Percentiles rank a stretch among this genome's conserved stretches.
These are phyloP conservation scores for Amborella trichopoda DNA, from an alignment of 164 flowering plant species.

Conservation along the genomic window DNA sequence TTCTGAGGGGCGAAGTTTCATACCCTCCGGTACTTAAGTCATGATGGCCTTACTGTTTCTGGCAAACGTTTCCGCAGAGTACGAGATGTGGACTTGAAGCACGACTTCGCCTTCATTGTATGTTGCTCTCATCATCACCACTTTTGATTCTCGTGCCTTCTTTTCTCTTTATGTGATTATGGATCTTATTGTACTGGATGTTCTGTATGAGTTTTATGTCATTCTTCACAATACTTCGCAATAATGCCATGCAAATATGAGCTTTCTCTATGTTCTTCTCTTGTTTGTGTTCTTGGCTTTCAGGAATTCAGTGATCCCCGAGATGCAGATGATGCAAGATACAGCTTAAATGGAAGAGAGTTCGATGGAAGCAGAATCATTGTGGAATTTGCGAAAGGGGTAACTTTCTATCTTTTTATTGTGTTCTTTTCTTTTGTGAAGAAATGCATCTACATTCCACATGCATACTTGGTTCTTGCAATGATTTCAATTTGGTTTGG, in stretches of 20 bases:
- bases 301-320: constrained; percentile 92
- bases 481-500: too few relatives aligned
- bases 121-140: constrained; percentile 17
- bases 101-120: constrained; percentile 92
- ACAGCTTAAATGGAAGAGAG: constrained; percentile 22
- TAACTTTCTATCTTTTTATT: constrained; percentile 14
- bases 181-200: too few relatives aligned
- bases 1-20: constrained; percentile 74
- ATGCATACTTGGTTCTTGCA: too few relatives aligned
- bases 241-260: constrained; percentile 14
- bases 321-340: constrained; percentile 93
- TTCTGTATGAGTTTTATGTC: background rate
- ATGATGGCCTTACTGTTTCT: constrained; percentile 97
- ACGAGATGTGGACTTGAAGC: constrained; percentile 99
- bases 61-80: constrained; percentile 97
- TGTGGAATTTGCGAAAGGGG: constrained; percentile 88
- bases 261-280: constrained; percentile 9
- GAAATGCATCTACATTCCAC: too few relatives aligned
- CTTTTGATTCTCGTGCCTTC: background rate
- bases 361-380: constrained; percentile 60
- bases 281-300: background rate
- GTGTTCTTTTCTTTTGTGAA: too few relatives aligned
- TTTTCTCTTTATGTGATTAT: too few relatives aligned
- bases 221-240: background rate
- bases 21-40: constrained; percentile 54